A percentile compares a stretch with the other conserved stretches of the same genome.
These are phyloP conservation scores for Rhynchosporium graminicola DNA, from an alignment of 2,329 filamentous ascomycete genomes.

Conservation along the genomic window DNA sequence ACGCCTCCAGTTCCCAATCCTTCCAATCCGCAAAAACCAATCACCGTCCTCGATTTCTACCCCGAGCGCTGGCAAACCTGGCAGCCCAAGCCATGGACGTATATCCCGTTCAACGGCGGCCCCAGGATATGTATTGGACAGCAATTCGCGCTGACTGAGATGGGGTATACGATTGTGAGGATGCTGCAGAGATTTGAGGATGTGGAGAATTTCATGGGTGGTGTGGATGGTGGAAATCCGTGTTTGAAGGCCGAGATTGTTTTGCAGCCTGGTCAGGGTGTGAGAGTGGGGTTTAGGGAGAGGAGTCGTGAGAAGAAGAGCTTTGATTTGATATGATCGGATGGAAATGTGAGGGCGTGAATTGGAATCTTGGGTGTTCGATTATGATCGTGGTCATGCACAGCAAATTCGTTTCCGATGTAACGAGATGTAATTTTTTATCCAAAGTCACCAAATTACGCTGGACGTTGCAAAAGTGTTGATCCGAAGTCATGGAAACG, in stretches of 20 bases:
- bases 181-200: slow-evolving; percentile 71
- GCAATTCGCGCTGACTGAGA: slow-evolving; percentile 80
- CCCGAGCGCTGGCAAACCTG: slow-evolving; percentile 68
- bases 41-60: slow-evolving; percentile 54
- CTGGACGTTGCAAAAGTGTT: no score
- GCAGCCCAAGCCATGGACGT: slow-evolving; percentile 68
- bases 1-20: slow-evolving; percentile 54
- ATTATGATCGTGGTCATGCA: no score
- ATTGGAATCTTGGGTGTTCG: no score
- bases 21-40: slow-evolving; percentile 38
- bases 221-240: slow-evolving; percentile 56
- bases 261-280: slow-evolving; percentile 59
- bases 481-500: no score
- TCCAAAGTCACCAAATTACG: no score
- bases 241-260: slow-evolving; percentile 61
- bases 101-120: slow-evolving; percentile 75
- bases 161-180: slow-evolving; percentile 70
- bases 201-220: slow-evolving; percentile 58
- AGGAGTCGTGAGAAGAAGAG: slow-evolving; percentile 19
- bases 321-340: not conserved
- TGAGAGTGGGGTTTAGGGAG: slow-evolving; percentile 58
- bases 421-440: no score
- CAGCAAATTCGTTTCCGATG: no score
- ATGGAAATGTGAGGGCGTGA: no score
- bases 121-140: slow-evolving; percentile 76